Percentiles rank a stretch among this genome's conserved stretches.
These are phyloP conservation scores for Gossypium bickii DNA, from an alignment of 345 rosid genomes.

Conservation along the genomic window DNA sequence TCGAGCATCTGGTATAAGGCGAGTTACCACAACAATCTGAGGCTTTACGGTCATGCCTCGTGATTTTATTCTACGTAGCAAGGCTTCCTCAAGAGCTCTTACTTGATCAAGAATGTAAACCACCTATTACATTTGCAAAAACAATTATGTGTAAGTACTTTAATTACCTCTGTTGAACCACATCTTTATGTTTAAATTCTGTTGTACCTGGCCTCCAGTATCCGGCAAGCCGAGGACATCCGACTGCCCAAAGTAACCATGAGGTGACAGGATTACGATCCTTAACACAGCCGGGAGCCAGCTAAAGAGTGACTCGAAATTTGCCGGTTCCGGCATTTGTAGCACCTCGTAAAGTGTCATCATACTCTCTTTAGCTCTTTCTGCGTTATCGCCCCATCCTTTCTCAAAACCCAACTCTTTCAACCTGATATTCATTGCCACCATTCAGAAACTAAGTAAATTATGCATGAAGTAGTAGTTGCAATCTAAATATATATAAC, in stretches of 20 bases:
- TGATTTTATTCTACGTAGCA: conserved; percentile 57
- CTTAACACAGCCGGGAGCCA: conserved; percentile 75
- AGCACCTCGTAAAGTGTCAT: conserved; percentile 45
- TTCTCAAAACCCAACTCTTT: conserved; percentile 50
- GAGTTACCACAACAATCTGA: conserved; percentile 79
- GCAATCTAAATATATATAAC: conserved; percentile 23
- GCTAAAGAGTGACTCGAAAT: conserved; percentile 54
- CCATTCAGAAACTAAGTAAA: not conserved
- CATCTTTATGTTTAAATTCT: not conserved
- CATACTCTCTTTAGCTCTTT: conserved; percentile 45
- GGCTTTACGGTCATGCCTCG: conserved; percentile 81
- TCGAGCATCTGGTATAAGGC: conserved; percentile 75
- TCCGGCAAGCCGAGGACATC: conserved; percentile 95
- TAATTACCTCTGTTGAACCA: not conserved
- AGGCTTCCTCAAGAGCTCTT: conserved; percentile 81
- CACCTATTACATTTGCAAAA: conserved; percentile 37
- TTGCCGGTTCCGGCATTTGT: conserved; percentile 48
- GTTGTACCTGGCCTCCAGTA: conserved; percentile 81
- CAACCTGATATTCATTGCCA: conserved; percentile 29
- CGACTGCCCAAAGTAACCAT: conserved; percentile 86
- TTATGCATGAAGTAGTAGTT: not conserved
- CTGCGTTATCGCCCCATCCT: conserved; percentile 66
- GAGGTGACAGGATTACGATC: conserved; percentile 84
- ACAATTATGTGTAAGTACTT: not conserved
- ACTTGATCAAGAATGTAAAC: conserved; percentile 99